Conservation (phyloP, 768 basidiomycete genomes). For the Dendrothele bispora region DNA sequence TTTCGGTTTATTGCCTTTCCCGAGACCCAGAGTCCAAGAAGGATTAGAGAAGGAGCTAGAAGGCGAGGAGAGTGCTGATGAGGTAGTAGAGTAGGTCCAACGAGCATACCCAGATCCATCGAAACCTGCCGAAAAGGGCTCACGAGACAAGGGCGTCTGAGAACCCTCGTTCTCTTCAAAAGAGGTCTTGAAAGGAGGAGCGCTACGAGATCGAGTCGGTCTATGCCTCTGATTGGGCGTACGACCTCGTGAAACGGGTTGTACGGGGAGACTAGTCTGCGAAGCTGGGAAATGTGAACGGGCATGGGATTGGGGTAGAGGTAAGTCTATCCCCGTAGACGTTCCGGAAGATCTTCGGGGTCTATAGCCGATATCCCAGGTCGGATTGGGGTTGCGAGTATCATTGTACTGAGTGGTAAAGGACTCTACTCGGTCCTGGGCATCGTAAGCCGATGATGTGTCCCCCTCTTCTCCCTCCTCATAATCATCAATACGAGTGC, state of each 20-base stretch:
- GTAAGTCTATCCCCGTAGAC: neutral
- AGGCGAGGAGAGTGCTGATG: conserved; percentile 23
- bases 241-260: conserved; percentile 16
- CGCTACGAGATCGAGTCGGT: conserved; percentile 47
- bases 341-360: conserved; percentile 2
- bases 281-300: conserved; percentile 12
- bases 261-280: conserved; percentile 12
- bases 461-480: conserved; percentile 13
- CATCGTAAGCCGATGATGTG: conserved; percentile 1
- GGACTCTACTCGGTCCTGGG: neutral
- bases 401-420: neutral
- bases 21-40: conserved; percentile 24
- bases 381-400: conserved; percentile 13
- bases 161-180: conserved; percentile 9
- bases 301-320: neutral
- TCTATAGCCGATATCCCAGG: neutral
- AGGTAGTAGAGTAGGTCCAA: conserved; percentile 2
- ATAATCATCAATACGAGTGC: conserved; percentile 35
- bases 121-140: neutral
- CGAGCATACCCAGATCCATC: neutral
- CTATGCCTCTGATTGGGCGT: conserved; percentile 28
- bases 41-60: conserved; percentile 24
- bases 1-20: conserved; percentile 24
- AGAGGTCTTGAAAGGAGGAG: conserved; percentile 28
- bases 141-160: conserved; percentile 8